Conservation (phyloP, 2,329 filamentous ascomycete genomes). For the Emericellopsis cladophorae region DNA sequence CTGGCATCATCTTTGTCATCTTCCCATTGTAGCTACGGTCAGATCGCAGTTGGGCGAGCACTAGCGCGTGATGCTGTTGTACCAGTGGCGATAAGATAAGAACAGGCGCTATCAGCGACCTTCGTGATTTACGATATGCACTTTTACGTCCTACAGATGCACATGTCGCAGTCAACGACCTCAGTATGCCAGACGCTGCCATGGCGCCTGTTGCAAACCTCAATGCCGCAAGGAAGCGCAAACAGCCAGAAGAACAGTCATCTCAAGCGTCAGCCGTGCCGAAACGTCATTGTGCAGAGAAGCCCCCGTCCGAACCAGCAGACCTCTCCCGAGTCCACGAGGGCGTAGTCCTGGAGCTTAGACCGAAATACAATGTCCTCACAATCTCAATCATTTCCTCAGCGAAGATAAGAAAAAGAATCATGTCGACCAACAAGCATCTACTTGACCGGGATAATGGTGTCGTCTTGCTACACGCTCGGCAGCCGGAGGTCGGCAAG, state of each 20-base stretch:
- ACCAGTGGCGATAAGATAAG: constrained; percentile 1
- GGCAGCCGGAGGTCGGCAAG: constrained; percentile 43
- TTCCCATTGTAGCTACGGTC: too few relatives aligned
- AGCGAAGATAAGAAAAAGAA: constrained; percentile 43
- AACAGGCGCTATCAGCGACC: neutral
- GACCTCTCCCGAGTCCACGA: constrained; percentile 24
- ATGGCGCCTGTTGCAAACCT: neutral
- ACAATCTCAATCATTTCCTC: constrained; percentile 45
- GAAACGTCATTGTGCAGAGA: neutral
- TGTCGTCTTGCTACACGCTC: constrained; percentile 36
- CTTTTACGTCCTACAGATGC: neutral
- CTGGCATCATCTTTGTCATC: too few relatives aligned
- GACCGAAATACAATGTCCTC: constrained; percentile 34
- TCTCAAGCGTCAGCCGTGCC: neutral
- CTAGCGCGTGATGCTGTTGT: neutral
- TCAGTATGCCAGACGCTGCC: neutral
- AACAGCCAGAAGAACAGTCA: neutral
- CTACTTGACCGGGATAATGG: constrained; percentile 17
- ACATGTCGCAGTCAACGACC: too few relatives aligned
- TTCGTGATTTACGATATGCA: neutral
- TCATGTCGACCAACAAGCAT: constrained; percentile 30
- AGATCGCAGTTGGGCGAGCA: too few relatives aligned
- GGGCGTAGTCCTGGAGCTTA: constrained; percentile 28
- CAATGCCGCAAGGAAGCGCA: neutral
- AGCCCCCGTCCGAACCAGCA: constrained; percentile 4